Evolutionary conservation across 164 flowering plant species (phyloP).

Genomic region (Magnolia sinica): DNA sequence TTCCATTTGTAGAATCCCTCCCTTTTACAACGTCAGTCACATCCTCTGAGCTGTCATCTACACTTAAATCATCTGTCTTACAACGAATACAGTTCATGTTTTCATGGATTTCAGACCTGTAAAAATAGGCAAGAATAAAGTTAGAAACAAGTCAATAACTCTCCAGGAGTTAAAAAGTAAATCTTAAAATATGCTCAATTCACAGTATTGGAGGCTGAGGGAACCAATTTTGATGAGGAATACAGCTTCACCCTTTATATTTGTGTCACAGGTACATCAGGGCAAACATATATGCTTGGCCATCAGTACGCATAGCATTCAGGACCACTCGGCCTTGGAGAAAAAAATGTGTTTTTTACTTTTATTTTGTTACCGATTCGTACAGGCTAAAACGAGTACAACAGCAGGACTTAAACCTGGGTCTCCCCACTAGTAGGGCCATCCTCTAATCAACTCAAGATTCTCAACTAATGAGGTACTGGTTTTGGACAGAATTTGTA

Average conservation of each 20-base stretch:
- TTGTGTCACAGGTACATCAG: too few relatives aligned
- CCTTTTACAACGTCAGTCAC: constrained; percentile 23
- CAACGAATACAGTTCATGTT: constrained; percentile 87
- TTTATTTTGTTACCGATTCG: too few relatives aligned
- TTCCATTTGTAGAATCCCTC: constrained; percentile 13
- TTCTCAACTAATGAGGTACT: too few relatives aligned
- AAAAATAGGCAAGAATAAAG: background rate
- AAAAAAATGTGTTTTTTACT: too few relatives aligned
- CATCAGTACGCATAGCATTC: too few relatives aligned
- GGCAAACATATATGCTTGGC: too few relatives aligned
- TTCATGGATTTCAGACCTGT: constrained; percentile 92
- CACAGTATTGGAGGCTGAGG: background rate
- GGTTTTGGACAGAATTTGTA: too few relatives aligned
- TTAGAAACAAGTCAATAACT: background rate
- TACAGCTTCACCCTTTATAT: background rate
- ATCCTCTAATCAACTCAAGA: too few relatives aligned
- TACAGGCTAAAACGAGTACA: too few relatives aligned
- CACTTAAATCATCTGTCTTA: constrained; percentile 23
- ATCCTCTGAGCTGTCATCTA: constrained; percentile 18
- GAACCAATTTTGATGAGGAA: background rate
- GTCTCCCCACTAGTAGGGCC: too few relatives aligned
- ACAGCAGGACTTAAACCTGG: too few relatives aligned
- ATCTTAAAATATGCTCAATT: background rate
- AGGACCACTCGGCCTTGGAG: too few relatives aligned
- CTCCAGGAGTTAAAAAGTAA: background rate